Conservation (phyloP, 352 stramenopile species). For the Peronospora belbahrii region DNA sequence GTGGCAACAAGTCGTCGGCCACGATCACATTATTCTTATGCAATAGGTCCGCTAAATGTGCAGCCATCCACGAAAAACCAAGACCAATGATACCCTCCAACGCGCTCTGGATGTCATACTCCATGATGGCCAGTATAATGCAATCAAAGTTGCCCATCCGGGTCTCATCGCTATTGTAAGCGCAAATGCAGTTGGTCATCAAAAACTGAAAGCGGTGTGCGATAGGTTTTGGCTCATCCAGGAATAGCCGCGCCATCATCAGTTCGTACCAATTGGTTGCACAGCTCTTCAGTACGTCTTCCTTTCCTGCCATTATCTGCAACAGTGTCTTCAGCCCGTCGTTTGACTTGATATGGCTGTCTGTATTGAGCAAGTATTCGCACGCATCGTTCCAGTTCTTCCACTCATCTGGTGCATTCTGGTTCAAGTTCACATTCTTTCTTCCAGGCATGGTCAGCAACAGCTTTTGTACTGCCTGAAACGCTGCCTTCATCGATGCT, state of each 20-base stretch:
- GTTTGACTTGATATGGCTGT: conserved; percentile 42
- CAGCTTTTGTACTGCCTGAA: conserved; percentile 55
- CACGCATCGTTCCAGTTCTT: conserved; percentile 60
- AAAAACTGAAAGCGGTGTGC: conserved; percentile 72
- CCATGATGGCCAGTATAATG: conserved; percentile 68
- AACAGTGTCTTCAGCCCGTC: conserved; percentile 44
- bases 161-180: conserved; percentile 30
- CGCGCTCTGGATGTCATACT: conserved; percentile 66
- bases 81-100: conserved; percentile 58
- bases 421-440: conserved; percentile 3
- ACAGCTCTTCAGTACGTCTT: conserved; percentile 31
- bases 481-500: conserved; percentile 35
- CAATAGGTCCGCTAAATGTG: conserved; percentile 58
- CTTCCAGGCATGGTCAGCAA: conserved; percentile 60
- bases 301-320: conserved; percentile 46
- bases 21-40: conserved; percentile 43
- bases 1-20: conserved; percentile 33
- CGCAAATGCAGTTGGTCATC: conserved; percentile 65
- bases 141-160: conserved; percentile 76
- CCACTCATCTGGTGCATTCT: conserved; percentile 29
- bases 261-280: conserved; percentile 66
- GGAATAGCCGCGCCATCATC: conserved; percentile 68
- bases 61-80: conserved; percentile 69
- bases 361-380: conserved; percentile 46
- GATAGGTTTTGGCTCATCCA: conserved; percentile 69